Conservation (phyloP, 768 basidiomycete species). For the Lactarius indigo region DNA sequence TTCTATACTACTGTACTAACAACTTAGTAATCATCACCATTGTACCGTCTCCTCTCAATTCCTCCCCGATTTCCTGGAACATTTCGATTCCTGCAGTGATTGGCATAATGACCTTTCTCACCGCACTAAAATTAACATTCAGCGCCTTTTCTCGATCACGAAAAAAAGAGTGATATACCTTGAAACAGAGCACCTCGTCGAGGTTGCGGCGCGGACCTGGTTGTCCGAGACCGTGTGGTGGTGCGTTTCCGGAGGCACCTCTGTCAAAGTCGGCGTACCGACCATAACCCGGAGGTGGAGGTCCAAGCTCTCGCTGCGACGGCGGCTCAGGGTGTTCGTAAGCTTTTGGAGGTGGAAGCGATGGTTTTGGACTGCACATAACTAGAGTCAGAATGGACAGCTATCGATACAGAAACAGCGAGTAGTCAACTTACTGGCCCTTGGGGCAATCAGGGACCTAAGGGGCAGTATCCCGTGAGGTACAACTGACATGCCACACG, state of each 20-base stretch:
- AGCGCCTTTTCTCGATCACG: slow-evolving; percentile 9
- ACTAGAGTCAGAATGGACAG: slow-evolving; percentile 9
- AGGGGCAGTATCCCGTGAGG: slow-evolving; percentile 88
- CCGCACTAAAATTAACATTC: slow-evolving; percentile 56
- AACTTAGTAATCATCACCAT: slow-evolving; percentile 24
- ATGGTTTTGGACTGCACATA: slow-evolving; percentile 67
- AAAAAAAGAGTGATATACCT: slow-evolving; percentile 44
- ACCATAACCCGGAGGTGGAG: slow-evolving; percentile 89
- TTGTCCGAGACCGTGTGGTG: slow-evolving; percentile 32
- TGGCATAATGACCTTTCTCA: slow-evolving; percentile 92
- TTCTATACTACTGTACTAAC: not conserved
- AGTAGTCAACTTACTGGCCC: slow-evolving; percentile 68
- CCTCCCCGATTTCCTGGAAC: slow-evolving; percentile 91
- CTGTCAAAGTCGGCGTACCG: slow-evolving; percentile 78
- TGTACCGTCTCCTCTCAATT: slow-evolving; percentile 45
- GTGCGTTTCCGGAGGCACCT: slow-evolving; percentile 38
- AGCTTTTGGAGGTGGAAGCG: slow-evolving; percentile 61
- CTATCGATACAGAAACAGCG: not conserved
- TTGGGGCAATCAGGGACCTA: slow-evolving; percentile 84
- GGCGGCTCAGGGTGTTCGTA: slow-evolving; percentile 77
- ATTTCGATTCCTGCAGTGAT: slow-evolving; percentile 87
- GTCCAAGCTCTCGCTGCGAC: slow-evolving; percentile 75
- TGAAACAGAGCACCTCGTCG: slow-evolving; percentile 85
- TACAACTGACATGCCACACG: slow-evolving; percentile 89
- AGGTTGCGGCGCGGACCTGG: slow-evolving; percentile 61